Percentiles rank a stretch among this genome's conserved stretches.
Conservation (phyloP, 75 land plant genomes). For the Isoetes taiwanensis region DNA sequence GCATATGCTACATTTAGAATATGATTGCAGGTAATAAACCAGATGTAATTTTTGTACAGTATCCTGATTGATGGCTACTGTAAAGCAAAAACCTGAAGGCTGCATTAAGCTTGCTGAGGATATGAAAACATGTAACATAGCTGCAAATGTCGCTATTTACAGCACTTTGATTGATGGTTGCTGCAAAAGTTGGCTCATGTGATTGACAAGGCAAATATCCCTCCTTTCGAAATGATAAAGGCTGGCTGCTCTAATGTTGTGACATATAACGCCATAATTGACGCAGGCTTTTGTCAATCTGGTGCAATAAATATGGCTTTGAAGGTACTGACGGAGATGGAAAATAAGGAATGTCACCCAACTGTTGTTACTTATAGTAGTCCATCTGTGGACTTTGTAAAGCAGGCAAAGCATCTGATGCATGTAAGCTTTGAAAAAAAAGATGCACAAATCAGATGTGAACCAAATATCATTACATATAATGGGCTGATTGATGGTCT, state of each 20-base stretch:
- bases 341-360: slow-evolving; percentile 13
- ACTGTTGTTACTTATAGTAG: slow-evolving; percentile 40
- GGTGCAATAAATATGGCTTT: slow-evolving; percentile 18
- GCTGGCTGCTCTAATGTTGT: slow-evolving; percentile 32
- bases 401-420: slow-evolving; percentile 27
- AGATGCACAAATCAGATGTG: slow-evolving; percentile 15
- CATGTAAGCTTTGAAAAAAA: slow-evolving; percentile 17
- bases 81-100: slow-evolving; percentile 29
- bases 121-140: too few relatives aligned
- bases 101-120: slow-evolving; percentile 32
- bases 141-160: slow-evolving; percentile 48
- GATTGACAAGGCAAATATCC: slow-evolving; percentile 34
- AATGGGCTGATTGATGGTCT: slow-evolving; percentile 34
- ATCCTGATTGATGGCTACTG: slow-evolving; percentile 46
- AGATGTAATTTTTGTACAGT: slow-evolving; percentile 34
- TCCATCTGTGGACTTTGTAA: slow-evolving; percentile 33
- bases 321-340: slow-evolving; percentile 18
- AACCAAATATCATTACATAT: slow-evolving; percentile 32
- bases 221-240: slow-evolving; percentile 36
- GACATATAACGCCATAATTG: slow-evolving; percentile 21
- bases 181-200: slow-evolving; percentile 31
- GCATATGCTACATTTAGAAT: slow-evolving; percentile 40
- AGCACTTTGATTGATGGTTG: slow-evolving; percentile 42
- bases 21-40: slow-evolving; percentile 24
- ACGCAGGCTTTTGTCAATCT: slow-evolving; percentile 20